These are phyloP conservation scores for Meyerozyma guilliermondii DNA, from an alignment of 1,139 yeast genomes.

Conservation along the genomic window DNA sequence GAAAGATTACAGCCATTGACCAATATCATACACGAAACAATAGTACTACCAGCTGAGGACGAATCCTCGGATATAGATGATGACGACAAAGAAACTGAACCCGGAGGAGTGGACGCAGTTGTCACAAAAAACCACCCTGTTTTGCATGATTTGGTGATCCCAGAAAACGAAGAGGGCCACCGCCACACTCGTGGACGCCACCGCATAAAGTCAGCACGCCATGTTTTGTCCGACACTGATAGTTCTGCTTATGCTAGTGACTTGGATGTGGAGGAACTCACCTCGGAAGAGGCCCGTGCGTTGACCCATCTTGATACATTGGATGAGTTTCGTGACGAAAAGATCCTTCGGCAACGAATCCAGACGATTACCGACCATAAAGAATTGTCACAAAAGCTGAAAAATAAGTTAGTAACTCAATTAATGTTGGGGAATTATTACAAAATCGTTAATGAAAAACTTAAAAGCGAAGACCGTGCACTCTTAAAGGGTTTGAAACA, in stretches of 20 bases:
- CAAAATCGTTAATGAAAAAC: constrained; percentile 36
- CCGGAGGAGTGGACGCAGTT: constrained; percentile 50
- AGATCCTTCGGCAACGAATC: constrained; percentile 51
- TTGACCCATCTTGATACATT: constrained; percentile 36
- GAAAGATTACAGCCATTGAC: constrained; percentile 55
- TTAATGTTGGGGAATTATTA: constrained; percentile 74
- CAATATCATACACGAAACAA: constrained; percentile 43
- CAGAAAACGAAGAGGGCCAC: constrained; percentile 20
- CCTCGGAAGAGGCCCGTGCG: constrained; percentile 29
- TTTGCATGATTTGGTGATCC: constrained; percentile 46
- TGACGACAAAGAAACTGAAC: constrained; percentile 29
- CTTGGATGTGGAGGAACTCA: constrained; percentile 34
- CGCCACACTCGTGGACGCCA: constrained; percentile 1
- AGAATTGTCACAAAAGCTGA: constrained; percentile 45
- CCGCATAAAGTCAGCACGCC: constrained; percentile 1
- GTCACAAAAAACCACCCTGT: constrained; percentile 44
- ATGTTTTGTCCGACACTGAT: constrained; percentile 9
- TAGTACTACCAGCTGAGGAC: constrained; percentile 49
- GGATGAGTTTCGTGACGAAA: constrained; percentile 49
- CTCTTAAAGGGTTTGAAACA: constrained; percentile 13
- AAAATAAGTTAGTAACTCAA: constrained; percentile 61
- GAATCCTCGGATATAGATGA: constrained; percentile 23
- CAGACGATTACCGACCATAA: constrained; percentile 47
- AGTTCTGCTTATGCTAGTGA: constrained; percentile 28
- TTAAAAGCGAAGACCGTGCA: constrained; percentile 14